Conservation (phyloP, 2,329 filamentous ascomycete species). For the Colletotrichum scovillei region DNA sequence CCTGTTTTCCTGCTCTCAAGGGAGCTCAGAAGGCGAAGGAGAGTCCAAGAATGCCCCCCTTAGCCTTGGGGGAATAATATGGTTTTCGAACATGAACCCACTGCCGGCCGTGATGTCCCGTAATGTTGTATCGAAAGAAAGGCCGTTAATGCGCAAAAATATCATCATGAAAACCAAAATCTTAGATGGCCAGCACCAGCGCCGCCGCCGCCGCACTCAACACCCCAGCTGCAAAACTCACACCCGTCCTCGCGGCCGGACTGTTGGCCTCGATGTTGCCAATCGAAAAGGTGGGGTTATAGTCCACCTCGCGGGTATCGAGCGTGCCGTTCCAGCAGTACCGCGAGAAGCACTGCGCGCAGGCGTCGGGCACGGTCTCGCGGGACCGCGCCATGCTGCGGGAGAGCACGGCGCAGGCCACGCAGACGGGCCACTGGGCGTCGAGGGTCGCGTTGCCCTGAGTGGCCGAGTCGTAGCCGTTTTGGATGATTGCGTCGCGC, state of each 20-base stretch:
- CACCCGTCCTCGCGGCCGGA: constrained; percentile 14
- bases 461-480: constrained; percentile 87
- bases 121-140: no score
- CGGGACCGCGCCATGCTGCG: constrained; percentile 80
- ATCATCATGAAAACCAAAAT: neutral
- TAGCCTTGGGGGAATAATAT: no score
- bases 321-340: constrained; percentile 96
- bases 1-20: neutral
- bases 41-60: no score
- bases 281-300: constrained; percentile 46
- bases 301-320: constrained; percentile 39
- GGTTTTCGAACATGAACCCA: no score
- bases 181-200: constrained; percentile 11
- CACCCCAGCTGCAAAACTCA: constrained; percentile 13
- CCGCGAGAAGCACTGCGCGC: constrained; percentile 77
- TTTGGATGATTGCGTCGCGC: constrained; percentile 84
- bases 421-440: constrained; percentile 81
- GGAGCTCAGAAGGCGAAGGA: neutral
- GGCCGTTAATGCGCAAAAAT: constrained; percentile 1
- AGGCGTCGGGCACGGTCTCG: constrained; percentile 76
- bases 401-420: constrained; percentile 87
- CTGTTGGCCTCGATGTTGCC: constrained; percentile 35
- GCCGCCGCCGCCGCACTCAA: neutral
- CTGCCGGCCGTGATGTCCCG: no score
- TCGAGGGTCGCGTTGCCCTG: constrained; percentile 84